These are phyloP conservation scores for Cystobasidium slooffiae DNA, from an alignment of 1,284 basidiomycete genomes.

Conservation along the genomic window DNA sequence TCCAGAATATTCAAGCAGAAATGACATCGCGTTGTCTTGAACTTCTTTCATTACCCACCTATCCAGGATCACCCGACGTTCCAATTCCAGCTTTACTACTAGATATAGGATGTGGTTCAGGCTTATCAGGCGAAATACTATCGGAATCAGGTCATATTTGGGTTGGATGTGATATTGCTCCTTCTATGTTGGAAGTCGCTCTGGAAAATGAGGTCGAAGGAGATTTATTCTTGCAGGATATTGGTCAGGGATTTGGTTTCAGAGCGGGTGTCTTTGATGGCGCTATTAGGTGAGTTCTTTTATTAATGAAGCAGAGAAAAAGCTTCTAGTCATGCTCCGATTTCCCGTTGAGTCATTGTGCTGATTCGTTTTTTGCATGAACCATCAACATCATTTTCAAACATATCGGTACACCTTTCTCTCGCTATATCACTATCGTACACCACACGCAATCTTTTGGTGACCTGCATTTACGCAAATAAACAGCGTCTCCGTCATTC, in stretches of 20 bases:
- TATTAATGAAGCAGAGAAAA: not conserved
- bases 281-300: slow-evolving; percentile 76
- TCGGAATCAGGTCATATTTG: slow-evolving; percentile 93
- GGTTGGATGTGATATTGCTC: slow-evolving; percentile 93
- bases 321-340: not conserved
- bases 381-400: slow-evolving; percentile 27
- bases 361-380: not conserved
- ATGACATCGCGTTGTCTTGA: slow-evolving; percentile 98
- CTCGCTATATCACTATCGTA: not conserved
- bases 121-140: slow-evolving; percentile 94
- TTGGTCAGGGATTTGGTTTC: slow-evolving; percentile 67
- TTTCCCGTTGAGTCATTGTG: not conserved
- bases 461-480: too few relatives aligned
- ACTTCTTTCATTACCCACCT: slow-evolving; percentile 76
- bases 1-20: slow-evolving; percentile 94
- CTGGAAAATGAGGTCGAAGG: slow-evolving; percentile 91
- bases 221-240: slow-evolving; percentile 66
- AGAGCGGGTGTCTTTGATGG: slow-evolving; percentile 96
- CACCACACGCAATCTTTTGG: too few relatives aligned
- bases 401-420: not conserved
- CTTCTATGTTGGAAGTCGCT: slow-evolving; percentile 92
- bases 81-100: slow-evolving; percentile 76
- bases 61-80: slow-evolving; percentile 44
- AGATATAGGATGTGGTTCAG: slow-evolving; percentile 98
- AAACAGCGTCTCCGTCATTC: slow-evolving; percentile 89